Percentiles rank a stretch among this genome's conserved stretches.
These are phyloP conservation scores for Aspergillaceae sp. DNA, from an alignment of 2,329 filamentous ascomycete species.

Conservation along the genomic window DNA sequence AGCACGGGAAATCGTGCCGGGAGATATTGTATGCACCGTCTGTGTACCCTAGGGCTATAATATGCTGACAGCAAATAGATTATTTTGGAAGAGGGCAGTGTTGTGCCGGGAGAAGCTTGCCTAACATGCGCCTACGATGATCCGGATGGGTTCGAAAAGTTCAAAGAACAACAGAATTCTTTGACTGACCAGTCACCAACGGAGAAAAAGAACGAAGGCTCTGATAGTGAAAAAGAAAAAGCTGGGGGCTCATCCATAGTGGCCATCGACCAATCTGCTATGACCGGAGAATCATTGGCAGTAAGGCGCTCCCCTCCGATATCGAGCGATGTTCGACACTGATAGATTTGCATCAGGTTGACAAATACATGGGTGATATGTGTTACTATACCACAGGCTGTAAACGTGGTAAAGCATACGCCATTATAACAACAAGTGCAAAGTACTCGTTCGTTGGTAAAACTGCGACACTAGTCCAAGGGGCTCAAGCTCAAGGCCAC, in stretches of 20 bases:
- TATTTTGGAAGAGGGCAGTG: conserved; percentile 62
- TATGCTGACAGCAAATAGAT: no score
- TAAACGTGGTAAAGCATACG: conserved; percentile 71
- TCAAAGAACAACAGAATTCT: conserved; percentile 56
- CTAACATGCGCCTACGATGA: conserved; percentile 65
- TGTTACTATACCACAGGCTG: conserved; percentile 74
- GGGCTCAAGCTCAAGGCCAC: conserved; percentile 66
- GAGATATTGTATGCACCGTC: conserved; percentile 56
- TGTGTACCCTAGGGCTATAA: no score
- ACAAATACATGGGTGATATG: conserved; percentile 59
- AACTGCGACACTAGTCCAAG: conserved; percentile 65
- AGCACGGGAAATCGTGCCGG: conserved; percentile 63
- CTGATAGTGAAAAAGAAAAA: conserved; percentile 47
- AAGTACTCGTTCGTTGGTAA: conserved; percentile 68
- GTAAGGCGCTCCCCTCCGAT: no score
- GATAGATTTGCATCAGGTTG: no score
- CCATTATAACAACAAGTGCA: conserved; percentile 58
- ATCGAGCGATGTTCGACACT: no score
- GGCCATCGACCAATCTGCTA: conserved; percentile 69
- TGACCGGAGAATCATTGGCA: conserved; percentile 71
- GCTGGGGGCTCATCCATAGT: conserved; percentile 57
- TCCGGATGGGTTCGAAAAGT: conserved; percentile 58
- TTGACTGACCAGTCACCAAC: conserved; percentile 52
- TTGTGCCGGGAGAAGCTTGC: conserved; percentile 60
- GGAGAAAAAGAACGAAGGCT: conserved; percentile 50